These are phyloP conservation scores for Chaetomiaceae sp. DNA, from an alignment of 2,329 filamentous ascomycete genomes.

Conservation along the genomic window DNA sequence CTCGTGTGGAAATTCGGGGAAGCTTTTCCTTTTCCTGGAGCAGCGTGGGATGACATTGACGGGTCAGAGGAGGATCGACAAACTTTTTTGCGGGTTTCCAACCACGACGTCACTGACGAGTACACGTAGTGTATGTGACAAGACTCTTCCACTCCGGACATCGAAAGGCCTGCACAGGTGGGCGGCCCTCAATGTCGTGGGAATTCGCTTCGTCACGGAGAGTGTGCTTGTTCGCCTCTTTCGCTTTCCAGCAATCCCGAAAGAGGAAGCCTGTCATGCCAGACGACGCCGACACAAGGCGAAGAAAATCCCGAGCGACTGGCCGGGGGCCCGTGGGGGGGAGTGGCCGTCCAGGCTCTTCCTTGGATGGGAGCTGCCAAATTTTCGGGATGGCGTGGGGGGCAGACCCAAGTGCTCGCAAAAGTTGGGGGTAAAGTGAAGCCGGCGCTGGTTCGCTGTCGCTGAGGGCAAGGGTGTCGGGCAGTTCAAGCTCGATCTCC, in stretches of 20 bases:
- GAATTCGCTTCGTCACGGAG: neutral
- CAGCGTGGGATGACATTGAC: conserved; percentile 22
- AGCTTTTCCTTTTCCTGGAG: conserved; percentile 12
- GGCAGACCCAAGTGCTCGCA: neutral
- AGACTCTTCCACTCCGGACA: too few relatives aligned
- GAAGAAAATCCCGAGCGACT: conserved; percentile 1
- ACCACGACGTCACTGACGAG: too few relatives aligned
- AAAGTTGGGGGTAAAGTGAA: conserved; percentile 11
- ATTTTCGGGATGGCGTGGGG: conserved; percentile 21
- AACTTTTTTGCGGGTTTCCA: neutral
- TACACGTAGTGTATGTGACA: too few relatives aligned
- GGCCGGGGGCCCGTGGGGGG: too few relatives aligned
- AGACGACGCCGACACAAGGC: neutral
- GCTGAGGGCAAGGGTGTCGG: neutral
- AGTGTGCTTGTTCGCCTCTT: too few relatives aligned
- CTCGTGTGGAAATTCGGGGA: conserved; percentile 20
- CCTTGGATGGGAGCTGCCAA: conserved; percentile 5
- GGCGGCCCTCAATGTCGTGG: neutral
- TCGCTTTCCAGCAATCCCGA: neutral
- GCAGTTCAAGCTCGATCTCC: too few relatives aligned
- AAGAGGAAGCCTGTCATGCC: neutral
- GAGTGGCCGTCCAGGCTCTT: neutral
- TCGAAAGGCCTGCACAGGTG: too few relatives aligned
- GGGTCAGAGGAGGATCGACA: conserved; percentile 11
- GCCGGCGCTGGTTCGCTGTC: neutral